Base-by-base conservation (phyloP, 2,329 filamentous ascomycete genomes). In the Verticillium nubilum region DNA sequence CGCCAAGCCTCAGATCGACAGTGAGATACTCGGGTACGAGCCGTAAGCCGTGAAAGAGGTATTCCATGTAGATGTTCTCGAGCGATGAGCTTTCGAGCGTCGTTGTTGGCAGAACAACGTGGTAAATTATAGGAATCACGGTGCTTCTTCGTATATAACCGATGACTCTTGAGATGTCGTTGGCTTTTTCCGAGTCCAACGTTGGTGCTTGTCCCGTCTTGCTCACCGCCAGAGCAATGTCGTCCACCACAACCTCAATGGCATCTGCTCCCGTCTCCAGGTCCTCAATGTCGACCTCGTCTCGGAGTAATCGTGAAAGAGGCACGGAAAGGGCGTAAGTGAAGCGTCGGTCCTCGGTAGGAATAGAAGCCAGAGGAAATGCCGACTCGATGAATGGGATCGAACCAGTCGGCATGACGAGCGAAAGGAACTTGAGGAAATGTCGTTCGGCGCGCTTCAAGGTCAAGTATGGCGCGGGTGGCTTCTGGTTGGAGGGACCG, bases 361-460 rank as follows among this genome's bases (percentile, higher is more conserved):
- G 81, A 31, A 88, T 78, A 17, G 80, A 78, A 2, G 87, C 85
- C 1, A 90, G 73, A 0, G 87, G 87, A 64, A 89, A 89, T 1
- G 86, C 84, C 2, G 84, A 84, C 62, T 87, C 84, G 60, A 86
- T 78, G 23, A 84, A 82, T 0, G 81, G 80, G n/a, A 85, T 79
- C 5, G 80, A 74, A 3, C 79, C 78, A 19, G 76, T 73, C 1
- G 83, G 78, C 55, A 84, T 82, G 27, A 88, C 78, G 26, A 87
- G 77, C 1, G 85, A 84, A 9, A 91, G 74, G 59, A 91, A 89
- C 58, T 86, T 87, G 42, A 90, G 76, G 61, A 91, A 90, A 61
- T 90, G 87, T 54, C 85, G 78, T 69, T 91, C 87, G 3, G 86
- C 82, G 54, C 85, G 78, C 67, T 91, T 91, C 5, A 91, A 72